Conservation (phyloP, 768 basidiomycete species). For the Tubosaeta brunneosetosa region DNA sequence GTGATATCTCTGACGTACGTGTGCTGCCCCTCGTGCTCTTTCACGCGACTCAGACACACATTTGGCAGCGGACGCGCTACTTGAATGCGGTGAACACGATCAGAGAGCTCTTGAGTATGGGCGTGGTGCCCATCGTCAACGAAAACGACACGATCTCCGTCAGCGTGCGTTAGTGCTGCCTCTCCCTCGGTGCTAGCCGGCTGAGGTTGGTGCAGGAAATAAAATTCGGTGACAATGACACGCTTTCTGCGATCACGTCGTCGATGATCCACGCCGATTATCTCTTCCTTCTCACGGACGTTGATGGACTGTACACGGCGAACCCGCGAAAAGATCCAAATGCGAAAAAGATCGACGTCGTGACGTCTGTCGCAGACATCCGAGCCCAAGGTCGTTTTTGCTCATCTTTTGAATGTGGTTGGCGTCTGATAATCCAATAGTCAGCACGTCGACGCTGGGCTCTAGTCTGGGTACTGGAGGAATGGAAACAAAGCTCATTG, state of each 20-base stretch:
- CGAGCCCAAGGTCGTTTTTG: constrained; percentile 63
- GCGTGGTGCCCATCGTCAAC: constrained; percentile 96
- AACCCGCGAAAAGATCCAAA: constrained; percentile 89
- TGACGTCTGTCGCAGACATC: constrained; percentile 78
- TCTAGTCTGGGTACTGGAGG: constrained; percentile 95
- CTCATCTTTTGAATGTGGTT: neutral
- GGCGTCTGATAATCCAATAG: constrained; percentile 35
- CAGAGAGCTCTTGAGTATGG: constrained; percentile 86
- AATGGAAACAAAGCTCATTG: constrained; percentile 99
- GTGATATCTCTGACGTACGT: constrained; percentile 93
- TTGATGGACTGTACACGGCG: constrained; percentile 91
- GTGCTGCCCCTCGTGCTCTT: neutral
- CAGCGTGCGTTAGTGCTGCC: constrained; percentile 56
- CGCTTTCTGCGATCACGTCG: constrained; percentile 92
- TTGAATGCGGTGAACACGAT: constrained; percentile 96
- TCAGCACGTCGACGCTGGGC: constrained; percentile 89
- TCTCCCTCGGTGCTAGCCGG: neutral
- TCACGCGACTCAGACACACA: constrained; percentile 4
- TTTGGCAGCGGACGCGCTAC: constrained; percentile 79
- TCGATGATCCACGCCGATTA: constrained; percentile 99
- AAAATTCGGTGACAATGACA: constrained; percentile 99
- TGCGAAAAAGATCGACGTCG: constrained; percentile 76
- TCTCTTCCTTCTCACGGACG: constrained; percentile 93
- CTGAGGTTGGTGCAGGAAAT: constrained; percentile 69
- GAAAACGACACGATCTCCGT: constrained; percentile 99